Conservation (phyloP, 148 eudicot genomes). For the Fagopyrum esculentum region DNA sequence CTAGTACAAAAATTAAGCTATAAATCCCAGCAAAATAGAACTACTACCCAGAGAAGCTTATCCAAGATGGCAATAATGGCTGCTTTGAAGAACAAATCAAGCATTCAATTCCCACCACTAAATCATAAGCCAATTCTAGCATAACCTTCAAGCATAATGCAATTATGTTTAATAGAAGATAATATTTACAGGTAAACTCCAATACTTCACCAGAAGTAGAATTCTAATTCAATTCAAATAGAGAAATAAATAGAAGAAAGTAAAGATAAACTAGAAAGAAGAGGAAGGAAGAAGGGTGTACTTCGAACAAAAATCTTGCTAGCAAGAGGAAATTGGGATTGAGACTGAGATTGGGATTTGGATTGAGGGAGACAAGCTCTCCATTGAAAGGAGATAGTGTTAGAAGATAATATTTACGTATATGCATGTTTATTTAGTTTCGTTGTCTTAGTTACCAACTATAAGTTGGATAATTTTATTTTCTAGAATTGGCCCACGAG, state of each 20-base stretch:
- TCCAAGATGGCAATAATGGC: too few species aligned
- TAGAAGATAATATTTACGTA: too few species aligned
- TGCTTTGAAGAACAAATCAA: too few species aligned
- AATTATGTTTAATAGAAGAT: not conserved
- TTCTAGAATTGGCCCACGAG: too few species aligned
- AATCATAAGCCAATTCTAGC: not conserved
- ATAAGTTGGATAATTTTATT: too few species aligned
- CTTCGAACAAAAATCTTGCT: not conserved
- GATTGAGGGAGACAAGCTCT: conserved; percentile 1
- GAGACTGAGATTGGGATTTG: not conserved
- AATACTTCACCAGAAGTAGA: not conserved
- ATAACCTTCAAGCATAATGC: not conserved
- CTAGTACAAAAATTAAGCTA: not conserved
- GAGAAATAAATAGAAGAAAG: not conserved
- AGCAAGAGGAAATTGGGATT: conserved; percentile 1
- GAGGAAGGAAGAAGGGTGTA: not conserved
- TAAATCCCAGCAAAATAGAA: not conserved
- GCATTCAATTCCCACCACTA: too few species aligned
- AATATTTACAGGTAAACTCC: not conserved
- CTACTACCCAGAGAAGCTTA: not conserved
- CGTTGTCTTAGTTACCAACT: too few species aligned
- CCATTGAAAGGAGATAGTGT: not conserved
- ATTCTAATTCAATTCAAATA: not conserved
- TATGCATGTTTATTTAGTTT: too few species aligned
- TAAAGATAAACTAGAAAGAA: not conserved